These are phyloP conservation scores for Hymenoscyphus infarciens DNA, from an alignment of 2,329 filamentous ascomycete species.

Conservation along the genomic window DNA sequence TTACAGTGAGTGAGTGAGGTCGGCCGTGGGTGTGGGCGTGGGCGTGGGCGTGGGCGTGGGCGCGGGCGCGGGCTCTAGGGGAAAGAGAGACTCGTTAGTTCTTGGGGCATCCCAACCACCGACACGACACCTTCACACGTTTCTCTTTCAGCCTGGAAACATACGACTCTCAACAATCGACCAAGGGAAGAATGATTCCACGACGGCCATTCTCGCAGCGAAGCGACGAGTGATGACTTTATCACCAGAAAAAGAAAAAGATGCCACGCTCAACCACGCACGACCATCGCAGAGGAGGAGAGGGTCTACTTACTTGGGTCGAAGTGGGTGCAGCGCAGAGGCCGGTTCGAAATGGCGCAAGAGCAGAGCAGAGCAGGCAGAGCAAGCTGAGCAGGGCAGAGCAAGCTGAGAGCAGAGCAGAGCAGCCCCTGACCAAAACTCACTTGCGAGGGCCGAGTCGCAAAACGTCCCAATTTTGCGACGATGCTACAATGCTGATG, in stretches of 20 bases:
- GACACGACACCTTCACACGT: too few relatives aligned
- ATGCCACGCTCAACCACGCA: too few relatives aligned
- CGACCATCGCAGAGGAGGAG: too few relatives aligned
- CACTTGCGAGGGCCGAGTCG: not conserved
- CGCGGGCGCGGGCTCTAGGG: not conserved
- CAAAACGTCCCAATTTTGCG: not conserved
- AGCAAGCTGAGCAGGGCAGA: too few relatives aligned
- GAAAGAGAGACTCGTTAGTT: not conserved
- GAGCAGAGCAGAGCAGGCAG: too few relatives aligned
- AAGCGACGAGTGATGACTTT: not conserved
- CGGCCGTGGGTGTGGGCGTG: not conserved
- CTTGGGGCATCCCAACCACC: not conserved
- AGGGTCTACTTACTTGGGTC: too few relatives aligned
- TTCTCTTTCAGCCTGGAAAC: conserved; percentile 5
- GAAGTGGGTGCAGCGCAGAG: not conserved
- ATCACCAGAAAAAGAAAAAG: too few relatives aligned
- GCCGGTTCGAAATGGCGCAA: not conserved
- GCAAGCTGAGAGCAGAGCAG: too few relatives aligned
- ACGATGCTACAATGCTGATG: not conserved
- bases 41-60: not conserved
- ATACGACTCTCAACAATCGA: not conserved
- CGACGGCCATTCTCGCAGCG: not conserved
- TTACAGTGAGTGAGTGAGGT: not conserved
- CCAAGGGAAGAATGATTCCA: too few relatives aligned
- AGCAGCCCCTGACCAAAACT: not conserved